Base-by-base conservation (phyloP, 768 basidiomycete species). In the Naganishia onofrii region DNA sequence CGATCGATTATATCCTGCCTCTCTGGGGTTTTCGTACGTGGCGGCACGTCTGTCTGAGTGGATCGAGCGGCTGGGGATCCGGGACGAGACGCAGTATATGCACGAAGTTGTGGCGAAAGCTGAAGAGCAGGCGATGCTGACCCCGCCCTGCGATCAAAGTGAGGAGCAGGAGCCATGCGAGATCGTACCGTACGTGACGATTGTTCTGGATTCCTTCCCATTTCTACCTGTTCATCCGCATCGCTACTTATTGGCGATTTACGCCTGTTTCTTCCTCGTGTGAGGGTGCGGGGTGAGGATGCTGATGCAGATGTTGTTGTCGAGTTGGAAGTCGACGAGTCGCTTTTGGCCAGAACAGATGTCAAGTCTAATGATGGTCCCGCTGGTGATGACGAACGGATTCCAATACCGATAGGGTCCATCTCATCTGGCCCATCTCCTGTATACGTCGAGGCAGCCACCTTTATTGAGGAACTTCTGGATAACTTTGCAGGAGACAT, bases 121-220 rank as follows among this genome's bases (percentile, higher is more conserved):
- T 42, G 38, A 2, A 28, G 21, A 15, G 34, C 29, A 1, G 57
- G 34, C 21, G 34, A 38, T 15, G 57, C 32, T 36, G 57, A 38
- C 34, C 57, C 34, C 6, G 57, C 28, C 23, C 23, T 58, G 9
- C 34, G 17, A 38, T 58, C 17, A 17, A 42, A 42, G 28, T 26
- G 60, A 44, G 32, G 57, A 42, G 60, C 60, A 19, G 38, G 60
- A 44, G 60, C 38, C 60, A 63, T 44, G 1, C 60, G 60, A 63
- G 60, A 63, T 29, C 60, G 36, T 7, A 42, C 60, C 10, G 60
- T 42, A 13, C n/a, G 60, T 7, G 60, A 31, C 3, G 60, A 63
- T 19, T 42, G 21, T 29, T 63, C 60, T 12, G 60, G 42, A 29
- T 51, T 51, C 48, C 57, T 58, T 17, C n/a, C 57, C 36, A 34